phyloP scores from a whole-genome alignment of 208 protist species.

The Wallacemonas sp. region DNA sequence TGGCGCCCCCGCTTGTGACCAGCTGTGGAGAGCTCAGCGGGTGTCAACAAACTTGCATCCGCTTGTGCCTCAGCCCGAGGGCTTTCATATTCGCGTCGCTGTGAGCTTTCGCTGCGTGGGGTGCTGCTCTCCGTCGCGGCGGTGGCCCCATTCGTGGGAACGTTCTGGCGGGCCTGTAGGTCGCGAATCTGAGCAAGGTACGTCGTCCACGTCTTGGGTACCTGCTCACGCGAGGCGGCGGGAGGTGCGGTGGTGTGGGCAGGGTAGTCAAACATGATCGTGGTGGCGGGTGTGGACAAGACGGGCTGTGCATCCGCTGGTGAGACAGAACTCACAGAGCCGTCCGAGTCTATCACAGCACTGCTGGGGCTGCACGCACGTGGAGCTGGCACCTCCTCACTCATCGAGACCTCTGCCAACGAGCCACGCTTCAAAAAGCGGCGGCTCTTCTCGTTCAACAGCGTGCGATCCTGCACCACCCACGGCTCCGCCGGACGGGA shows the following conservation, averaged over 20 bases:
- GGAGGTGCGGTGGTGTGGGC: background rate
- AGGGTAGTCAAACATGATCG: constrained; percentile 2
- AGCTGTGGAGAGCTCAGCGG: background rate
- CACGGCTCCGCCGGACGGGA: constrained; percentile 60
- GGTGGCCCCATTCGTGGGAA: background rate
- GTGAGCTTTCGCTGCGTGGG: background rate
- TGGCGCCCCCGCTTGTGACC: background rate
- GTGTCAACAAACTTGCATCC: too few species aligned
- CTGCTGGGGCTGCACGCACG: background rate
- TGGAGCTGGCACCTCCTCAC: constrained; percentile 19
- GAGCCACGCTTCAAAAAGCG: constrained; percentile 44
- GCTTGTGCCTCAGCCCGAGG: too few species aligned
- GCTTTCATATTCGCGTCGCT: too few species aligned
- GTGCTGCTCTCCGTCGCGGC: background rate
- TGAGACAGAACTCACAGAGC: too few species aligned
- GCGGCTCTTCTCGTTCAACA: constrained; percentile 23
- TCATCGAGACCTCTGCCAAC: constrained; percentile 43
- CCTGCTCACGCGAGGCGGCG: background rate
- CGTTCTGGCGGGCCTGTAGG: background rate
- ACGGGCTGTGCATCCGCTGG: too few species aligned
- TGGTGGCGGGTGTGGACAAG: too few species aligned
- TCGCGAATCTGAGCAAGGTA: constrained; percentile 15
- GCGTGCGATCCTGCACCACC: constrained; percentile 26
- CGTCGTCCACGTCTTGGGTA: constrained; percentile 8
- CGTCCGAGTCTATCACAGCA: background rate